Conservation (phyloP, 768 basidiomycete genomes). For the Naganishia friedmannii region DNA sequence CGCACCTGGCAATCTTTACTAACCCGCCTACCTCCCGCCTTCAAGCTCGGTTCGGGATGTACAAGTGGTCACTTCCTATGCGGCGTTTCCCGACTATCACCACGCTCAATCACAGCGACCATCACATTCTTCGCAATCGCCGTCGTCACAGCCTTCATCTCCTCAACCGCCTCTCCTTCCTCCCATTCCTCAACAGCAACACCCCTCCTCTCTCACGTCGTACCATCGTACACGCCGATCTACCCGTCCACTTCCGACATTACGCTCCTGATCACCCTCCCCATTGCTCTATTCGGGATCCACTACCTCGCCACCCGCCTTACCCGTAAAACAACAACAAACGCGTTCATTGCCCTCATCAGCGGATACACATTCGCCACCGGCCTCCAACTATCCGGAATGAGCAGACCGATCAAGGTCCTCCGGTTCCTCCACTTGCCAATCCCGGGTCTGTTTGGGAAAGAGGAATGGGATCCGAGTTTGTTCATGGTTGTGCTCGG, state of each 20-base stretch:
- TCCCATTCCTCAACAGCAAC: conserved; percentile 46
- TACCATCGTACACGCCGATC: neutral
- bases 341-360: conserved; percentile 38
- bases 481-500: conserved; percentile 50
- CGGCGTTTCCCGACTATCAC: conserved; percentile 51
- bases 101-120: conserved; percentile 50
- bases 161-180: conserved; percentile 42
- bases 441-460: conserved; percentile 23
- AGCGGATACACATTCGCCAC: conserved; percentile 45
- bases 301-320: neutral
- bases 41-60: conserved; percentile 52
- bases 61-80: conserved; percentile 54
- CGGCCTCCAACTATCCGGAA: conserved; percentile 51
- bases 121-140: conserved; percentile 46
- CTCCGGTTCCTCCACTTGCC: conserved; percentile 47
- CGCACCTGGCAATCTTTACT: neutral
- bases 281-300: neutral
- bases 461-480: conserved; percentile 48
- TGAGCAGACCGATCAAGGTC: conserved; percentile 49
- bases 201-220: neutral
- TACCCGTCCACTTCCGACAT: neutral
- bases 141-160: conserved; percentile 41
- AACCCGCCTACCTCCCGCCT: neutral
- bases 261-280: neutral
- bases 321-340: neutral